Conservation (phyloP, 2,329 filamentous ascomycete species). For the Volutella citrinella region DNA sequence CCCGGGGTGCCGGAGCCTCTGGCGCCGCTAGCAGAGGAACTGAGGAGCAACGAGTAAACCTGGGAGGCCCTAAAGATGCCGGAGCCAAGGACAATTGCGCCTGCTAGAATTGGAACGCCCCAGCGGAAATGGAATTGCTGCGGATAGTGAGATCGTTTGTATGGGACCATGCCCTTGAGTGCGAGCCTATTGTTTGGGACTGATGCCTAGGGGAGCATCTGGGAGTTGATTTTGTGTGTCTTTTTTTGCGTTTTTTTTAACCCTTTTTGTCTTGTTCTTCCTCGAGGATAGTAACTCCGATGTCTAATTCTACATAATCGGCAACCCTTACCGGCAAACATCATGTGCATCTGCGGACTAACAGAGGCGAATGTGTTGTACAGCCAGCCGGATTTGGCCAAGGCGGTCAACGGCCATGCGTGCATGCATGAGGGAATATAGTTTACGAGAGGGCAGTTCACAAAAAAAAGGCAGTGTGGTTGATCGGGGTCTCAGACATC, state of each 20-base stretch:
- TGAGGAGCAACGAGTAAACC: constrained; percentile 76
- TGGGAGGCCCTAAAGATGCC: constrained; percentile 69
- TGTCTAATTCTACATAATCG: too few relatives aligned
- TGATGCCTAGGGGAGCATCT: constrained; percentile 25
- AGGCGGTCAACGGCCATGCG: too few relatives aligned
- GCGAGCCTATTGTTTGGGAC: constrained; percentile 24
- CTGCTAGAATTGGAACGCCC: constrained; percentile 58
- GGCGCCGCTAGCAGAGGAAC: constrained; percentile 56
- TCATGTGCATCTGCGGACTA: too few relatives aligned
- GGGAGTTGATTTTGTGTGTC: constrained; percentile 25
- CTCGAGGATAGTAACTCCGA: too few relatives aligned
- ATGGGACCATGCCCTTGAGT: constrained; percentile 20
- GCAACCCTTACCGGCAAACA: too few relatives aligned
- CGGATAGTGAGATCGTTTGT: constrained; percentile 6
- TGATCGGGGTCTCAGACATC: too few relatives aligned
- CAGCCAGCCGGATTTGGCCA: too few relatives aligned
- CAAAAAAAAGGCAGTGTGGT: too few relatives aligned
- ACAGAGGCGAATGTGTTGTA: too few relatives aligned
- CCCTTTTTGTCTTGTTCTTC: constrained; percentile 11
- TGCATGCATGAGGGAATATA: too few relatives aligned
- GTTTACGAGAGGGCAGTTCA: too few relatives aligned
- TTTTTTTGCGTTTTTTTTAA: constrained; percentile 19
- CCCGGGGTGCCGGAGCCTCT: constrained; percentile 68
- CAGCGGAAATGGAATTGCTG: constrained; percentile 4
- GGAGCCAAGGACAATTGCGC: constrained; percentile 89